A percentile compares a stretch with the other conserved stretches of the same genome.
phyloP scores from a whole-genome alignment of 2,329 filamentous ascomycete genomes.

The Fusarium drepaniforme region DNA sequence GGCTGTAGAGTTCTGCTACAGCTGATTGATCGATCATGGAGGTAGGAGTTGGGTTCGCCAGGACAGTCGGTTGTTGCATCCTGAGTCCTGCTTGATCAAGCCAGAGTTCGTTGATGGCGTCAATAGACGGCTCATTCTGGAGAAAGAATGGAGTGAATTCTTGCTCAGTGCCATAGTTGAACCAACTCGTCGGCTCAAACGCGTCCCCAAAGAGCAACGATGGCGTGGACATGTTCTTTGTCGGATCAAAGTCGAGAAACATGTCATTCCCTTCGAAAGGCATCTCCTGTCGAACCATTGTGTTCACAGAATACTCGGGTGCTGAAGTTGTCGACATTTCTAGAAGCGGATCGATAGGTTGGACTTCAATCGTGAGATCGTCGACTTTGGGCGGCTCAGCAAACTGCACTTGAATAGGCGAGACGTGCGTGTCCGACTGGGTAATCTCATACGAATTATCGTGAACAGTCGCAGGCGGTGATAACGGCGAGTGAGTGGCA shows the following conservation, averaged over 20 bases:
- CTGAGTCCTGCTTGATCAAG: not conserved
- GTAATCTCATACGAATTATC: not conserved
- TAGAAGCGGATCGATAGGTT: not conserved
- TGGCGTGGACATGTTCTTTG: not conserved
- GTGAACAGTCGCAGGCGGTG: not conserved
- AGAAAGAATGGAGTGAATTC: not conserved
- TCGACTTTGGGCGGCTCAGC: not conserved
- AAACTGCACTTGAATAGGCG: not conserved
- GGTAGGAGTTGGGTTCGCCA: not conserved
- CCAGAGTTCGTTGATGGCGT: conserved; percentile 1
- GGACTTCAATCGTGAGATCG: not conserved
- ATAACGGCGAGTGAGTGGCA: not conserved
- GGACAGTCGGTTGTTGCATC: not conserved
- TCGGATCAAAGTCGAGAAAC: not conserved
- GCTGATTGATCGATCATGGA: not conserved
- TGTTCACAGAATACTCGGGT: not conserved
- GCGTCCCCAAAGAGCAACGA: not conserved
- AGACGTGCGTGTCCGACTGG: not conserved
- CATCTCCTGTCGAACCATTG: not conserved
- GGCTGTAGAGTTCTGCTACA: conserved; percentile 4
- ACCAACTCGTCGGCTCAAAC: not conserved
- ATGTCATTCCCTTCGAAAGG: not conserved
- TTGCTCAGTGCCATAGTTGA: not conserved
- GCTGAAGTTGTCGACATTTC: not conserved
- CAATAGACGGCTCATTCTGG: not conserved